phyloP scores from a whole-genome alignment of 2,329 filamentous ascomycete genomes.

The Epichloe sp. region DNA sequence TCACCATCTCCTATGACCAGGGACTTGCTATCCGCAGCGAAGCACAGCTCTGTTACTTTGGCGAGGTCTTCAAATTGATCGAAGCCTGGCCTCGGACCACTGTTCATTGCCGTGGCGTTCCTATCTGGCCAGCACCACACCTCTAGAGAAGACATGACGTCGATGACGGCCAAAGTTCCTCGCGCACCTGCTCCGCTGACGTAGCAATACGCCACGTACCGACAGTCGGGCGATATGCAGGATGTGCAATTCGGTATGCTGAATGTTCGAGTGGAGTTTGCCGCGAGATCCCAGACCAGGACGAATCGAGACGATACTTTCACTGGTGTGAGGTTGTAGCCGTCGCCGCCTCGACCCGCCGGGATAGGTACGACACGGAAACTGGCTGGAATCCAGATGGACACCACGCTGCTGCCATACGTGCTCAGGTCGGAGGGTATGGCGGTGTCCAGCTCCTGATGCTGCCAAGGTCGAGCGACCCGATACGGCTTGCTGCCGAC shows the following conservation, averaged over 20 bases:
- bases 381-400: conserved; percentile 27
- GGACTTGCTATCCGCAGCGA: conserved; percentile 23
- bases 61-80: conserved; percentile 21
- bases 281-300: conserved; percentile 27
- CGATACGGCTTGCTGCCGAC: conserved; percentile 20
- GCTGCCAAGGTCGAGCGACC: conserved; percentile 23
- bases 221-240: conserved; percentile 27
- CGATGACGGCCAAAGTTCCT: conserved; percentile 23
- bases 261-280: conserved; percentile 23
- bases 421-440: conserved; percentile 23
- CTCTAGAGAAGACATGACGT: conserved; percentile 22
- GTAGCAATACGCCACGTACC: conserved; percentile 27
- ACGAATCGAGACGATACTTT: conserved; percentile 21
- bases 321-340: conserved; percentile 22
- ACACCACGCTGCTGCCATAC: conserved; percentile 25
- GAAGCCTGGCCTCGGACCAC: conserved; percentile 13
- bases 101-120: conserved; percentile 13
- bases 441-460: conserved; percentile 26
- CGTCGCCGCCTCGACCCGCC: conserved; percentile 11
- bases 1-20: conserved; percentile 22
- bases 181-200: conserved; percentile 19
- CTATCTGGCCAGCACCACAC: conserved; percentile 26
- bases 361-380: conserved; percentile 21
- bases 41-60: conserved; percentile 24
- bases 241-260: conserved; percentile 25